These are phyloP conservation scores for Candida chauliodis DNA, from an alignment of 805 yeast genomes.

Conservation along the genomic window DNA sequence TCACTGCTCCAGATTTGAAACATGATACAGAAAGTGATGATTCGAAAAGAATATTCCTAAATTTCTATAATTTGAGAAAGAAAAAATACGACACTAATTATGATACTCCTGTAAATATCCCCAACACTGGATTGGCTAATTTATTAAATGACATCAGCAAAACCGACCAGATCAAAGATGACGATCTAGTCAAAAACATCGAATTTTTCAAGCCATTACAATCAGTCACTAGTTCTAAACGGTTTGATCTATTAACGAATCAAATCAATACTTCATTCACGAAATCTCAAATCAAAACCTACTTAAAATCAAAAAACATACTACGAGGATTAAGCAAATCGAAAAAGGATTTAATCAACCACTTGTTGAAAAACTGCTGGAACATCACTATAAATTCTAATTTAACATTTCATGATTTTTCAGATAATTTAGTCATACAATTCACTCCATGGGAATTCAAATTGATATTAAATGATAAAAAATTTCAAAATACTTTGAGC, in stretches of 20 bases:
- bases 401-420: slow-evolving; percentile 3
- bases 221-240: slow-evolving; percentile 9
- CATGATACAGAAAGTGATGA: background rate
- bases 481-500: background rate
- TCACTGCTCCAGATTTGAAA: slow-evolving; percentile 4
- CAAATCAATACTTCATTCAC: slow-evolving; percentile 13
- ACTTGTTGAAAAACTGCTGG: background rate
- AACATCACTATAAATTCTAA: background rate
- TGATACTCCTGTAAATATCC: background rate
- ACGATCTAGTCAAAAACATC: slow-evolving; percentile 8
- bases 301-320: slow-evolving; percentile 3
- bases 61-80: background rate
- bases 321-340: background rate
- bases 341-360: background rate
- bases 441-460: slow-evolving; percentile 4
- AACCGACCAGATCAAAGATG: background rate
- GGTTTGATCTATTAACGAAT: slow-evolving; percentile 9
- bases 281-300: slow-evolving; percentile 12
- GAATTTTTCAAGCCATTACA: slow-evolving; percentile 12
- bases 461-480: background rate
- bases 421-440: slow-evolving; percentile 5
- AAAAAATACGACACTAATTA: background rate
- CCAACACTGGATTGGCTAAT: background rate
- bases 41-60: slow-evolving; percentile 3
- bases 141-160: background rate